phyloP scores from a whole-genome alignment of 1,284 basidiomycete species.

The Xerocomus nothofagi region DNA sequence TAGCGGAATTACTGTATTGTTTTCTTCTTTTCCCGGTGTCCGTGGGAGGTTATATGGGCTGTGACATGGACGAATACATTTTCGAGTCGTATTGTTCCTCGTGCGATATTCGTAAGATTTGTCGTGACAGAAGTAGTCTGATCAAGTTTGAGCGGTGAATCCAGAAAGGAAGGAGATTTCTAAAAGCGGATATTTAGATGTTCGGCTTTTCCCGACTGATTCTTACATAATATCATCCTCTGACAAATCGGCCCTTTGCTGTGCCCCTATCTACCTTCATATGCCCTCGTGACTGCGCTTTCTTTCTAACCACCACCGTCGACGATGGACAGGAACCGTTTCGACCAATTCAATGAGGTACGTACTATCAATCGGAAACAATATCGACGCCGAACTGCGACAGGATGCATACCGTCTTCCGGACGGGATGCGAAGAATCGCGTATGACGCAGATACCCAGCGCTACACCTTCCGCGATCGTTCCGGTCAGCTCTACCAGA shows the following conservation, averaged over 20 bases:
- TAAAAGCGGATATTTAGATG: too few relatives aligned
- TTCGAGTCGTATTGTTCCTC: too few relatives aligned
- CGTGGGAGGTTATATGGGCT: too few relatives aligned
- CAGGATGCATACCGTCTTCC: constrained; percentile 53
- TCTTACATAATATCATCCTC: too few relatives aligned
- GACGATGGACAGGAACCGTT: constrained; percentile 27
- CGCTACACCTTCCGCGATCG: constrained; percentile 51
- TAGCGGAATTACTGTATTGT: background rate
- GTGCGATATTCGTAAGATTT: too few relatives aligned
- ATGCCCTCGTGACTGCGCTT: background rate
- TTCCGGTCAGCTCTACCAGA: constrained; percentile 44
- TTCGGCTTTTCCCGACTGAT: too few relatives aligned
- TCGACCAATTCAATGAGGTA: constrained; percentile 42
- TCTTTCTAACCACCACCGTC: constrained; percentile 16
- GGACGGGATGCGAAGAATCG: constrained; percentile 49
- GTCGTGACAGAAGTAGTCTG: too few relatives aligned
- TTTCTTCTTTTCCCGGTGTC: background rate
- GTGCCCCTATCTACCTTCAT: background rate
- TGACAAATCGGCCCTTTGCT: too few relatives aligned
- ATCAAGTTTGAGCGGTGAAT: too few relatives aligned
- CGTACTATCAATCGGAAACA: too few relatives aligned
- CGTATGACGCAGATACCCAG: constrained; percentile 53
- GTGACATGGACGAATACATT: too few relatives aligned
- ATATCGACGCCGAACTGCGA: constrained; percentile 5
- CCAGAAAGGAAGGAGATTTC: too few relatives aligned